Conservation (phyloP, 305 asterid genomes). For the Plantago coronopus region DNA sequence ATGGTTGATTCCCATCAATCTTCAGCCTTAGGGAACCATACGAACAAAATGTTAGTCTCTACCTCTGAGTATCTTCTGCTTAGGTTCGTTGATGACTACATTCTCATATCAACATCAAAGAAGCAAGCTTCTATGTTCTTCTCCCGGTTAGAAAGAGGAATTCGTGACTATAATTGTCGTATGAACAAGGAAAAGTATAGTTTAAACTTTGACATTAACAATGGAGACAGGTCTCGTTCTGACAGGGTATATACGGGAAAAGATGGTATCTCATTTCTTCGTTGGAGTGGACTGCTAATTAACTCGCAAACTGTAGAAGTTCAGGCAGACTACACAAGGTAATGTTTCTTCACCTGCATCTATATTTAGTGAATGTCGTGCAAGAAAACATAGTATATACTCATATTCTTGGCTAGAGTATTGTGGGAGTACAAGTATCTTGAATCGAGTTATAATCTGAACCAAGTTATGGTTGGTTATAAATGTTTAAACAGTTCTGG, state of each 20-base stretch:
- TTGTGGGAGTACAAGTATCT: too few species aligned
- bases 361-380: background rate
- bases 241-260: constrained; percentile 47
- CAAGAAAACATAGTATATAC: too few species aligned
- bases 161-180: constrained; percentile 67
- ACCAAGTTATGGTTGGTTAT: too few species aligned
- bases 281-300: constrained; percentile 86
- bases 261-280: constrained; percentile 71
- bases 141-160: constrained; percentile 63
- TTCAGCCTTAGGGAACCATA: constrained; percentile 27
- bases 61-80: constrained; percentile 53
- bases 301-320: constrained; percentile 76
- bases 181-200: constrained; percentile 82
- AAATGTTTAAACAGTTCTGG: too few species aligned
- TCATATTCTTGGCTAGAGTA: too few species aligned
- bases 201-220: constrained; percentile 46
- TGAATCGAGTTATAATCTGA: too few species aligned
- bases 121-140: constrained; percentile 69
- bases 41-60: constrained; percentile 16
- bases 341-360: constrained; percentile 17
- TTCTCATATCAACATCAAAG: constrained; percentile 77
- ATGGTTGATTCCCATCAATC: constrained; percentile 19
- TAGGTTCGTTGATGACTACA: constrained; percentile 74
- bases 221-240: constrained; percentile 29
- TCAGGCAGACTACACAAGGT: constrained; percentile 94